These are phyloP conservation scores for Trypanosoma lewisi DNA, from an alignment of 208 protist genomes.

Conservation along the genomic window DNA sequence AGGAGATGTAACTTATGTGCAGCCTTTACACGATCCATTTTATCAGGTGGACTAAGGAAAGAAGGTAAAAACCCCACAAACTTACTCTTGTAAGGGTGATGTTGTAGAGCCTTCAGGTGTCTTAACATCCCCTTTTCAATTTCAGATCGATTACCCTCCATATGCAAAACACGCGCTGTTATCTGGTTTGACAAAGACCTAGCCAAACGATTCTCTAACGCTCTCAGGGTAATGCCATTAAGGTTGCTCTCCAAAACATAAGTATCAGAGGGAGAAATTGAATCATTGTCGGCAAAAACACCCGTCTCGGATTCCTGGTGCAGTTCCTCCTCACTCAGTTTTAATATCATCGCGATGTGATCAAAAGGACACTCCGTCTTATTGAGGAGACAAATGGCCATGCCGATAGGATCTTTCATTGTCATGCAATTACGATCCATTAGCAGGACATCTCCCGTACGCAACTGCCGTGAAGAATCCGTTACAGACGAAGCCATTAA, in stretches of 20 bases:
- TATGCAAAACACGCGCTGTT: constrained; percentile 37
- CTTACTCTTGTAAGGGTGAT: constrained; percentile 48
- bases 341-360: constrained; percentile 79
- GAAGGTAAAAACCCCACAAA: constrained; percentile 44
- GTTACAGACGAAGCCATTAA: background rate
- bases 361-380: constrained; percentile 83
- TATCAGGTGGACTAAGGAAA: constrained; percentile 76
- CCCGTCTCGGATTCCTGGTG: constrained; percentile 32
- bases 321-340: constrained; percentile 44
- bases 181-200: constrained; percentile 62
- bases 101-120: constrained; percentile 40
- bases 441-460: constrained; percentile 73
- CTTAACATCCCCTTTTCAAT: constrained; percentile 22
- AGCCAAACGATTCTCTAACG: constrained; percentile 57
- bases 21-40: constrained; percentile 80
- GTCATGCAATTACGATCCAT: constrained; percentile 78
- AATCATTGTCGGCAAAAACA: constrained; percentile 23
- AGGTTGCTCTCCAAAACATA: constrained; percentile 84
- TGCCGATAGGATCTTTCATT: constrained; percentile 67
- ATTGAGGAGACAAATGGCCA: constrained; percentile 61
- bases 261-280: constrained; percentile 58
- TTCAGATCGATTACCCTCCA: constrained; percentile 13
- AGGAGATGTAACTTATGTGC: constrained; percentile 67
- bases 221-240: constrained; percentile 63
- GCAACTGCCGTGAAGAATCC: constrained; percentile 18